Percentiles rank a stretch among this genome's conserved stretches.
Evolutionary conservation across 345 rosid genomes (phyloP).

Genomic region (Brassica nigra): DNA sequence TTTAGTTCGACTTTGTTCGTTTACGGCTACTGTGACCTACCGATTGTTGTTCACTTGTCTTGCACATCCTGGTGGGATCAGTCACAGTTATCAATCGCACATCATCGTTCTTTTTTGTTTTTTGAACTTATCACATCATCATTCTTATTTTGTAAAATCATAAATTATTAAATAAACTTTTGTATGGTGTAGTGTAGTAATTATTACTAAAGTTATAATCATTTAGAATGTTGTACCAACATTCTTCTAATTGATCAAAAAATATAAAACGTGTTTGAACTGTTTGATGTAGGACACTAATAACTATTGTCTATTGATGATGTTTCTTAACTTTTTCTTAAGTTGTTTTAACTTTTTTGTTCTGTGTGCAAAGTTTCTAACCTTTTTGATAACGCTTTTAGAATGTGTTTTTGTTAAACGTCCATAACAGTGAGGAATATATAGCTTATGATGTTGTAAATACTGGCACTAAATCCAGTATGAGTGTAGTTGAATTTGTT

Average conservation of each 20-base stretch:
- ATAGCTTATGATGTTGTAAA: not conserved
- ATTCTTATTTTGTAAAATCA: not conserved
- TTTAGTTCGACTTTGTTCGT: not conserved
- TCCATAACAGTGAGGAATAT: not conserved
- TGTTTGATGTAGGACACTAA: conserved; percentile 4
- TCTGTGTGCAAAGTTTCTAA: not conserved
- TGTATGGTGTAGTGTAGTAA: not conserved
- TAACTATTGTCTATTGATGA: not conserved
- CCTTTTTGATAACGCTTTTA: not conserved
- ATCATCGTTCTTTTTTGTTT: too few relatives aligned
- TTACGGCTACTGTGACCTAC: not conserved
- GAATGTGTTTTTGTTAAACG: too few relatives aligned
- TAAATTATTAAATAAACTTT: not conserved
- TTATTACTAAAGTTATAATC: not conserved
- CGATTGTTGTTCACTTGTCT: not conserved
- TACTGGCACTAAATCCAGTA: not conserved
- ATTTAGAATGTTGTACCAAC: not conserved
- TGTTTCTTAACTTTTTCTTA: not conserved
- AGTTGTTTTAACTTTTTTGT: not conserved
- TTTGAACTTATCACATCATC: too few relatives aligned
- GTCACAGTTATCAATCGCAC: not conserved
- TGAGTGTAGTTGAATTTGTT: not conserved
- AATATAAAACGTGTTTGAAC: conserved; percentile 22
- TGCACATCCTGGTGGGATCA: not conserved
- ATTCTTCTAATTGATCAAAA: not conserved